Percentiles rank a stretch among this genome's conserved stretches.
These are phyloP conservation scores for Suillus discolor DNA, from an alignment of 768 basidiomycete species.

Conservation along the genomic window DNA sequence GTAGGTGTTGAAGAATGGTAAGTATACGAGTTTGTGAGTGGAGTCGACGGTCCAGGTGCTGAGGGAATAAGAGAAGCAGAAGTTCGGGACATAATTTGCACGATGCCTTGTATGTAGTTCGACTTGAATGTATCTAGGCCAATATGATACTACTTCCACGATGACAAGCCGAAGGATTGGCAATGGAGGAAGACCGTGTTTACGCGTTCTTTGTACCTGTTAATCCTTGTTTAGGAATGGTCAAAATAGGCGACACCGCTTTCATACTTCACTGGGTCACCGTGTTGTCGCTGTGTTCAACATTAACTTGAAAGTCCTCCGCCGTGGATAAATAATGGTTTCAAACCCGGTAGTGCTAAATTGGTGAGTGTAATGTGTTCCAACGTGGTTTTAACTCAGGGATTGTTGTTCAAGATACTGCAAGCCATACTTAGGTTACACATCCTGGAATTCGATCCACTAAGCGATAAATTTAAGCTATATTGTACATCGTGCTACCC, in stretches of 20 bases:
- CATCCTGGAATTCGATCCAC: background rate
- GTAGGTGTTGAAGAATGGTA: slow-evolving; percentile 76
- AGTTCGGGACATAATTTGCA: background rate
- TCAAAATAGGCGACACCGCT: background rate
- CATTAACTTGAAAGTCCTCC: background rate
- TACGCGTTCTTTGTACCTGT: slow-evolving; percentile 3
- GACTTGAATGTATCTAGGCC: background rate
- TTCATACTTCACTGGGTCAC: too few relatives aligned
- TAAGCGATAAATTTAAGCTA: background rate
- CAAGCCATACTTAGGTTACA: background rate
- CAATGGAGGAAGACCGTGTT: background rate
- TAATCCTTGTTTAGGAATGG: background rate
- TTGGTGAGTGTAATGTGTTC: background rate
- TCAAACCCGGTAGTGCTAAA: background rate
- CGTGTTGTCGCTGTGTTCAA: background rate
- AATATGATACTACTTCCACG: background rate
- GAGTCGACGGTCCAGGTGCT: slow-evolving; percentile 54
- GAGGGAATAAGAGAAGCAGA: slow-evolving; percentile 48
- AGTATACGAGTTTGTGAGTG: slow-evolving; percentile 72
- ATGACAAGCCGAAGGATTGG: background rate
- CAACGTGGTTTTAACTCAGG: background rate
- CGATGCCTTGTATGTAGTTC: background rate
- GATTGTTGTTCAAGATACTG: background rate
- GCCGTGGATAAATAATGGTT: background rate
- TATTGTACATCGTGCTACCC: background rate